A percentile compares a stretch with the other conserved stretches of the same genome.
These are phyloP conservation scores for Penicillium ucsense DNA, from an alignment of 495 filamentous ascomycete genomes.

Conservation along the genomic window DNA sequence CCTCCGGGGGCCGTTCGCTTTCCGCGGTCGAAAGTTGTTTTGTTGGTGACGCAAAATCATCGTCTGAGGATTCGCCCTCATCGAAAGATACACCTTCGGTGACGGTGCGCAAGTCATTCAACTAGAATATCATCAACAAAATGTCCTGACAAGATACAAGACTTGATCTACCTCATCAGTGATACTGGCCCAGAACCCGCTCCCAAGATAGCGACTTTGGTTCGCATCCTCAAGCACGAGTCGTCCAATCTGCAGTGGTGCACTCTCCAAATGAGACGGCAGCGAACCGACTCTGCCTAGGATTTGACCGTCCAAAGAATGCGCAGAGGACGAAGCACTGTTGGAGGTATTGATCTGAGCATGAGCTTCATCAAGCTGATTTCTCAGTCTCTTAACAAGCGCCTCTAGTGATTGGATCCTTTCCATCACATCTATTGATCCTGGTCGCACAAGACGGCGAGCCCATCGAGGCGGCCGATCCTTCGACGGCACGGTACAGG, in stretches of 20 bases:
- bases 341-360: conserved; percentile 7
- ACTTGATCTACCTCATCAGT: conserved; percentile 40
- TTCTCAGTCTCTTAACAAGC: conserved; percentile 47
- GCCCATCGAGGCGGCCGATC: conserved; percentile 43
- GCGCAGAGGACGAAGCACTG: conserved; percentile 6
- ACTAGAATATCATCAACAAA: conserved; percentile 10
- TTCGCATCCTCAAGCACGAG: conserved; percentile 31
- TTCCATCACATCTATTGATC: conserved; percentile 38
- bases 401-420: conserved; percentile 42
- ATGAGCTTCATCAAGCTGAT: conserved; percentile 37
- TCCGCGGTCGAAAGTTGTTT: conserved; percentile 26
- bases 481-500: conserved; percentile 41
- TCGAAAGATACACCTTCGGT: conserved; percentile 6
- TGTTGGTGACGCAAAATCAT: conserved; percentile 19
- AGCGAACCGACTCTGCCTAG: neutral
- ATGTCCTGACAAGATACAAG: no score
- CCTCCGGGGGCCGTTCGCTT: conserved; percentile 30
- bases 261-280: conserved; percentile 1
- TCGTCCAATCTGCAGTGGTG: conserved; percentile 30
- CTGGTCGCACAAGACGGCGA: conserved; percentile 32
- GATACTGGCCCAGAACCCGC: conserved; percentile 44
- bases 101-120: conserved; percentile 35
- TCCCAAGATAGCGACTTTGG: conserved; percentile 40
- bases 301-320: conserved; percentile 10
- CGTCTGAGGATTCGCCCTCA: conserved; percentile 32